A percentile compares a stretch with the other conserved stretches of the same genome.
Conservation (phyloP, 2,329 filamentous ascomycete genomes). For the Fusarium continuum region DNA sequence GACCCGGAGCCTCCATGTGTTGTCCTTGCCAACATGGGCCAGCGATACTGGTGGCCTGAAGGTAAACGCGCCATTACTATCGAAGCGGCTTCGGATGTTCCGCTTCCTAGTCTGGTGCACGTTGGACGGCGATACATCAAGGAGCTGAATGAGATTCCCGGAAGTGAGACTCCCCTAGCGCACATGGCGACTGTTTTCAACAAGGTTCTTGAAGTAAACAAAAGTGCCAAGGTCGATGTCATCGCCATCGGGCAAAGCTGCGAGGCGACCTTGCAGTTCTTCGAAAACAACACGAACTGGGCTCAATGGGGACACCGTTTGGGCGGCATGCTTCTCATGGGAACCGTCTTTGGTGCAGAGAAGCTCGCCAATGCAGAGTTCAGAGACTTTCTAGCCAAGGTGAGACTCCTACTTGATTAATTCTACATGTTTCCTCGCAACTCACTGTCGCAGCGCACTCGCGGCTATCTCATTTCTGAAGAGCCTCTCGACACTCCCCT, state of each 20-base stretch:
- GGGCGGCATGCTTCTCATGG: conserved; percentile 60
- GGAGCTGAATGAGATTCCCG: conserved; percentile 68
- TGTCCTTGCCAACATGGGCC: conserved; percentile 80
- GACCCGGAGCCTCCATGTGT: conserved; percentile 63
- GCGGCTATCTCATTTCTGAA: conserved; percentile 67
- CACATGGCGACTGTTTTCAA: conserved; percentile 77
- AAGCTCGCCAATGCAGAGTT: conserved; percentile 57
- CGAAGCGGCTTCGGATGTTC: conserved; percentile 64
- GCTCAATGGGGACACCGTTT: conserved; percentile 54
- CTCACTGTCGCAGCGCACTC: conserved; percentile 57
- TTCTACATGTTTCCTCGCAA: conserved; percentile 8
- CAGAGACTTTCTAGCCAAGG: conserved; percentile 61
- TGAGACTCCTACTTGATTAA: conserved; percentile 44
- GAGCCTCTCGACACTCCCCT: conserved; percentile 63
- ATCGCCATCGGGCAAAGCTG: conserved; percentile 76
- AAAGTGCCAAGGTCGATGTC: conserved; percentile 70
- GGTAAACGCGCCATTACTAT: conserved; percentile 68
- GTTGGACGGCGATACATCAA: conserved; percentile 60
- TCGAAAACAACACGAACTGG: conserved; percentile 66
- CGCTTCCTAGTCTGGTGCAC: conserved; percentile 71
- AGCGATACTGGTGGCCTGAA: conserved; percentile 79
- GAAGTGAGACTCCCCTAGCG: conserved; percentile 63
- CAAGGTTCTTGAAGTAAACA: conserved; percentile 60
- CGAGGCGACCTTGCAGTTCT: conserved; percentile 64
- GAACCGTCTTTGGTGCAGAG: conserved; percentile 53